Conservation (phyloP, 495 filamentous ascomycete genomes). For the Talaromyces adpressus region DNA sequence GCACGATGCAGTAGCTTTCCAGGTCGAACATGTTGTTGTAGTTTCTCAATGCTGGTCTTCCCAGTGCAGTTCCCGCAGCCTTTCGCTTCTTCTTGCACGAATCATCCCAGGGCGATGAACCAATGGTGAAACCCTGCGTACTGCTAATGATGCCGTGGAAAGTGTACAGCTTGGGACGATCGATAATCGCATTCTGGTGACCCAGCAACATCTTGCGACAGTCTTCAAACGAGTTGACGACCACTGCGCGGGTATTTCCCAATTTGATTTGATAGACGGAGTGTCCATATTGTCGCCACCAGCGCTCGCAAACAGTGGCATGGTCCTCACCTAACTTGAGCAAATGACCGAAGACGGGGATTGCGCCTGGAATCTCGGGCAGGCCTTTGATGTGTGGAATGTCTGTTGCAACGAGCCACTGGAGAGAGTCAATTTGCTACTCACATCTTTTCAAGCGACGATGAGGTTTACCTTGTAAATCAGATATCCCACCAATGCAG, state of each 20-base stretch:
- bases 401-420: conserved; percentile 16
- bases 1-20: conserved; percentile 40
- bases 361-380: conserved; percentile 43
- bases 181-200: conserved; percentile 40
- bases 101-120: conserved; percentile 43
- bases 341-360: conserved; percentile 46
- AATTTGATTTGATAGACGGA: conserved; percentile 50
- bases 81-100: conserved; percentile 46
- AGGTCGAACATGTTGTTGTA: conserved; percentile 47
- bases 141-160: conserved; percentile 42
- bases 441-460: conserved; percentile 7
- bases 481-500: background rate
- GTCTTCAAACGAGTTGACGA: conserved; percentile 42
- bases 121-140: conserved; percentile 40
- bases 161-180: conserved; percentile 40
- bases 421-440: background rate
- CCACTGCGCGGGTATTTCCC: conserved; percentile 44
- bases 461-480: conserved; percentile 1
- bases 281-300: conserved; percentile 45
- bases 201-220: conserved; percentile 38
- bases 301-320: conserved; percentile 44
- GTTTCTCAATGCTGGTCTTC: conserved; percentile 35
- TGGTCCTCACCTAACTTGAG: conserved; percentile 50
- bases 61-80: conserved; percentile 39
- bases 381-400: conserved; percentile 41